A percentile compares a stretch with the other conserved stretches of the same genome.
phyloP scores from a whole-genome alignment of 345 rosid genomes.

The Zanthoxylum bungeanum region DNA sequence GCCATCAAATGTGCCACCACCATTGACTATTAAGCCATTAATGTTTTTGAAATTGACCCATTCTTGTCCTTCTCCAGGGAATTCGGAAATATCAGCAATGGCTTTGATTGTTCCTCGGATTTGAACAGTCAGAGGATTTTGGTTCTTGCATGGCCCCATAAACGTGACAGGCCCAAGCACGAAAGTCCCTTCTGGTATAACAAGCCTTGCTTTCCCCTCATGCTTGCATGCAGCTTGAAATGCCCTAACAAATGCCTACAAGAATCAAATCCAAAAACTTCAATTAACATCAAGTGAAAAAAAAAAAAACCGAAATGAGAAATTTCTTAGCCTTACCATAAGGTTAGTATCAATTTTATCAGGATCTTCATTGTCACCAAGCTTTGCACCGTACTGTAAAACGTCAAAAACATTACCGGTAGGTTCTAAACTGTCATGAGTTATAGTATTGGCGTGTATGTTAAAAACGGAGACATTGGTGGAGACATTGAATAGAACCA shows the following conservation, averaged over 20 bases:
- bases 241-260: slow-evolving; percentile 35
- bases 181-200: slow-evolving; percentile 42
- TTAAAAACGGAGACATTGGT: too few species aligned
- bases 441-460: neutral
- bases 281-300: neutral
- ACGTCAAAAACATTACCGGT: slow-evolving; percentile 41
- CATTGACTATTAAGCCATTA: slow-evolving; percentile 42
- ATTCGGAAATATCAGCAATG: slow-evolving; percentile 21
- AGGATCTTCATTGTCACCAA: slow-evolving; percentile 27
- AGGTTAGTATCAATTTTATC: neutral
- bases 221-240: slow-evolving; percentile 39
- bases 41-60: slow-evolving; percentile 58
- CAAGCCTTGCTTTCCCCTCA: slow-evolving; percentile 32
- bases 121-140: slow-evolving; percentile 30
- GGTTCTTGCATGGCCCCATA: slow-evolving; percentile 41
- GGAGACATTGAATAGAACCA: neutral
- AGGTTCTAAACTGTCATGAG: neutral
- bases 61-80: slow-evolving; percentile 20
- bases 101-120: slow-evolving; percentile 39
- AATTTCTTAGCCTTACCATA: slow-evolving; percentile 20
- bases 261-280: neutral
- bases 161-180: slow-evolving; percentile 29
- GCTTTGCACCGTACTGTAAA: slow-evolving; percentile 29
- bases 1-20: slow-evolving; percentile 62
- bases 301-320: too few species aligned